Conservation (phyloP, 306 rosid species). For the Herpetospermum pedunculosum region DNA sequence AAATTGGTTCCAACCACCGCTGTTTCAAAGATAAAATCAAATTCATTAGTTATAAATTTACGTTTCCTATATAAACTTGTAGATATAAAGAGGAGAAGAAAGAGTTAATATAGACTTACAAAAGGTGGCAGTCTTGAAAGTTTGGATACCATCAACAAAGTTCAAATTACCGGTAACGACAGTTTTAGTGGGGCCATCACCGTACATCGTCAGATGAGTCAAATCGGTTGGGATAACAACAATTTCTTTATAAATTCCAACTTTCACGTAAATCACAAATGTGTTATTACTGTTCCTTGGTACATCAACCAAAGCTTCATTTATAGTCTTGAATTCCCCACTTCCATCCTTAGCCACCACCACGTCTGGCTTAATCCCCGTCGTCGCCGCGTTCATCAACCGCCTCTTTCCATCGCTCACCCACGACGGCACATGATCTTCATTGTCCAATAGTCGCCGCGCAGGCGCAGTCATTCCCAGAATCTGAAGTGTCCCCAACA, state of each 20-base stretch:
- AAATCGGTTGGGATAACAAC: conserved; percentile 1
- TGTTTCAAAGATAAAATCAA: conserved; percentile 1
- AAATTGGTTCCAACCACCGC: conserved; percentile 33
- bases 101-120: too few relatives aligned
- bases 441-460: conserved; percentile 15
- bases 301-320: conserved; percentile 26
- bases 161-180: too few relatives aligned
- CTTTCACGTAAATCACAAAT: conserved; percentile 43
- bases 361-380: conserved; percentile 4
- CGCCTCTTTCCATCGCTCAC: conserved; percentile 10
- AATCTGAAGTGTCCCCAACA: not conserved
- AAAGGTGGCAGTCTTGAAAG: too few relatives aligned
- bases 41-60: too few relatives aligned
- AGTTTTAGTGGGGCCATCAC: too few relatives aligned
- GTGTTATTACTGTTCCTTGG: conserved; percentile 15
- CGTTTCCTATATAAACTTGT: too few relatives aligned
- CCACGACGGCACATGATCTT: conserved; percentile 36
- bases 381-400: conserved; percentile 1
- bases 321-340: conserved; percentile 29
- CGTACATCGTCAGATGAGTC: conserved; percentile 19
- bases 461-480: not conserved
- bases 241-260: conserved; percentile 27
- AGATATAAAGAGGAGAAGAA: too few relatives aligned
- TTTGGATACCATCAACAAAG: too few relatives aligned
- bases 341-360: conserved; percentile 41